Evolutionary conservation across 345 rosid genomes (phyloP), one percentile per base, ranked within the genome.

Genomic region (Citrus maxima): DNA sequence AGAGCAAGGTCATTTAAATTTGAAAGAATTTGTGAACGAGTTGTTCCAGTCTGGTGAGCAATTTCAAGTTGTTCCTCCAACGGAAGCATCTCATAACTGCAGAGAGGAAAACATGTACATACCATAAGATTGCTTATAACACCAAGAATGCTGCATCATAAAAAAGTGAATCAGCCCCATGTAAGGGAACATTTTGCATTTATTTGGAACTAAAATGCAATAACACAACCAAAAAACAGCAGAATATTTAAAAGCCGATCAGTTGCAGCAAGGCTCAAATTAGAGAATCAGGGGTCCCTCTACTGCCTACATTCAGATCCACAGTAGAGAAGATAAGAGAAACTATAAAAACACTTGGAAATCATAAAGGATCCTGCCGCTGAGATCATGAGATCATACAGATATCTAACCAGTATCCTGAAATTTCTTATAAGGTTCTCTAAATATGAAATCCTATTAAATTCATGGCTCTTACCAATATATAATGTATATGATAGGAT

Each of bases 51-150:
- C 90, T 96, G 99, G 60, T 88, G 84, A 35, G 98, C 97, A 55
- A 96, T 90, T 77, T 90, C 95, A 63, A 90, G 88, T 74, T 96
- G 98, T 80, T 94, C 94, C 81, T 94, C 99, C 88, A 91, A 77
- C 13, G 92, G 91, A 62, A 96, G 92, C 95, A 91, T 93, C 87
- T 94, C 97, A 59, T 88, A 96, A 82, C 99, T 96, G 89, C 89
- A 85, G 73, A 76, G 78, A 24, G 46, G 71, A 77, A 55, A 80
- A 64, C 61, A 58, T 2, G 63, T 21, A 66, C 35, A 62, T 25
- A 56, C 22, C 56, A 27, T 18, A 18, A 55, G 49, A 24, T 25
- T 54, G 69, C 30, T 28, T 22, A 54, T 21, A 76, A 73, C 68
- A 71, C 4, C 27, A 67, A 10, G 14, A 6, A 32, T 22, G 32